A percentile compares a stretch with the other conserved stretches of the same genome.
Conservation (phyloP, 2,329 filamentous ascomycete genomes). For the Calcarisporium arbuscula region DNA sequence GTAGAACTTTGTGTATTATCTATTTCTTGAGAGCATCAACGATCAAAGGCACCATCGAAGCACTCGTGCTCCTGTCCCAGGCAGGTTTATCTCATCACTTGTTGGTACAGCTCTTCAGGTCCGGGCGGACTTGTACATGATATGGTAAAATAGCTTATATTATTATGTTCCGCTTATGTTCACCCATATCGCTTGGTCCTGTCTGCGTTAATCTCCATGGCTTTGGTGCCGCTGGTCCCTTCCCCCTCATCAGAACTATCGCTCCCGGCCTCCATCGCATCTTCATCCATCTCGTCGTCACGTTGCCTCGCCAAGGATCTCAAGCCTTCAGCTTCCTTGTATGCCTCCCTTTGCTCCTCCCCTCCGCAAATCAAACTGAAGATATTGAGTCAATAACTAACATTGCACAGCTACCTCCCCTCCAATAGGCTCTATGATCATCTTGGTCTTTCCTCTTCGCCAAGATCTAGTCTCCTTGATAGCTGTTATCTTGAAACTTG, state of each 20-base stretch:
- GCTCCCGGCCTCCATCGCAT: conserved; percentile 44
- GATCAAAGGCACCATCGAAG: conserved; percentile 96
- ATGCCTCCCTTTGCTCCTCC: conserved; percentile 85
- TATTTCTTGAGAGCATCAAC: conserved; percentile 97
- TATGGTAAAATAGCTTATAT: conserved; percentile 87
- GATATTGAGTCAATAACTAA: conserved; percentile 86
- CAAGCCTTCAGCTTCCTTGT: conserved; percentile 83
- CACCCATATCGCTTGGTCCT: conserved; percentile 92
- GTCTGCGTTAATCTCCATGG: conserved; percentile 96
- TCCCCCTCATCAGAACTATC: conserved; percentile 70
- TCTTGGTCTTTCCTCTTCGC: conserved; percentile 98
- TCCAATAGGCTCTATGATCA: conserved; percentile 81
- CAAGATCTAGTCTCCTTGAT: conserved; percentile 89
- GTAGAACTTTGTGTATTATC: conserved; percentile 96
- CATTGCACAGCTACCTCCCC: conserved; percentile 77
- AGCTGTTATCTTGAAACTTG: conserved; percentile 92
- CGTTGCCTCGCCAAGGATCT: conserved; percentile 90
- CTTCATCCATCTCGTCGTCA: conserved; percentile 68
- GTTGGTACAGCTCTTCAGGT: conserved; percentile 95
- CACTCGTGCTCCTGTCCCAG: conserved; percentile 81
- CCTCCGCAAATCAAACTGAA: conserved; percentile 91
- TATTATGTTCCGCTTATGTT: conserved; percentile 83
- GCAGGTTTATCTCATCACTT: conserved; percentile 89
- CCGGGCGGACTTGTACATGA: conserved; percentile 86
- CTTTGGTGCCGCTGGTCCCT: conserved; percentile 71